These are phyloP conservation scores for Blattamonas nauphoetae DNA, from an alignment of 78 protist species.

Conservation along the genomic window DNA sequence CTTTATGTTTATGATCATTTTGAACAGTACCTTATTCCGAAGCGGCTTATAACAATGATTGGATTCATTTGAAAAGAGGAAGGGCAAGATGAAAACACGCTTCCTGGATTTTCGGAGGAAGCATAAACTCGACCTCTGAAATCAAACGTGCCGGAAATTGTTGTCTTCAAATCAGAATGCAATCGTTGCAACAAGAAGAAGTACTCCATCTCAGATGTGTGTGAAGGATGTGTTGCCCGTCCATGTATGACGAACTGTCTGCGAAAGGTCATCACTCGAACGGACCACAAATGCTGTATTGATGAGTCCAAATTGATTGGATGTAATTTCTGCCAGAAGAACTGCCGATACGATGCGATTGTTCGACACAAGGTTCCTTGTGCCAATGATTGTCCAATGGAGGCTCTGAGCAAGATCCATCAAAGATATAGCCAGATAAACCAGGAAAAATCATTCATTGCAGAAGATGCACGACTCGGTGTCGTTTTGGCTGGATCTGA, in stretches of 20 bases:
- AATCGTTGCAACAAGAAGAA: neutral
- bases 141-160: neutral
- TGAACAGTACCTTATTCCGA: too few species aligned
- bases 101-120: too few species aligned
- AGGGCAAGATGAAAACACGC: too few species aligned
- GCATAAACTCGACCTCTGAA: too few species aligned
- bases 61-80: too few species aligned
- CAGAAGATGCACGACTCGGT: neutral
- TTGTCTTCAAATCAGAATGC: neutral
- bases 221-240: constrained; percentile 9
- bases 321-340: neutral
- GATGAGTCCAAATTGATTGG: neutral
- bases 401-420: neutral
- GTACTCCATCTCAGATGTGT: neutral
- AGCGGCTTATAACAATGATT: too few species aligned
- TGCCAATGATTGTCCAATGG: neutral
- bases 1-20: too few species aligned
- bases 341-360: neutral
- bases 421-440: neutral
- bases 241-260: constrained; percentile 7
- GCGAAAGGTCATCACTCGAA: neutral
- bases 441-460: neutral
- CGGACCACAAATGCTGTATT: neutral
- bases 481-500: neutral
- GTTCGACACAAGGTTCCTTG: neutral